phyloP scores from a whole-genome alignment of 805 yeast genomes.

The Yarrowia sp. region DNA sequence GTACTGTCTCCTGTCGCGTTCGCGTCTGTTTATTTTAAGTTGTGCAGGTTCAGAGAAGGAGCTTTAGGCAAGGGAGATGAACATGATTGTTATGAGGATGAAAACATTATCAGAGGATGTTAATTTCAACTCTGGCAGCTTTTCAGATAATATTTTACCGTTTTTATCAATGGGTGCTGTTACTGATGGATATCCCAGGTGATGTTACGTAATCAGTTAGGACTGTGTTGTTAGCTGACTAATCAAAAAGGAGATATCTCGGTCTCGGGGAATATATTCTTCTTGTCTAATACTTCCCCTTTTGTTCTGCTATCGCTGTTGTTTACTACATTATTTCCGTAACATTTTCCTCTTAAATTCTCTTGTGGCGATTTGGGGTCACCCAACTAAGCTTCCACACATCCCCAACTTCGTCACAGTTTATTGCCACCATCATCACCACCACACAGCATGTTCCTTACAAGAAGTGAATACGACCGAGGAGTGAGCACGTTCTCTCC shows the following conservation, averaged over 20 bases:
- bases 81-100: no score
- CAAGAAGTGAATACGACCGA: constrained; percentile 99
- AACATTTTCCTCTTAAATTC: background rate
- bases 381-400: constrained; percentile 1
- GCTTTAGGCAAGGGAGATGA: background rate
- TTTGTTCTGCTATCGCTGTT: background rate
- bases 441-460: constrained; percentile 68
- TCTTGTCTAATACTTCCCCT: background rate
- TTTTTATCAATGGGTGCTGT: no score
- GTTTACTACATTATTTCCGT: background rate
- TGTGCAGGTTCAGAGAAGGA: background rate
- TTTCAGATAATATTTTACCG: no score
- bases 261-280: background rate
- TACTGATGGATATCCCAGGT: no score
- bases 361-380: background rate
- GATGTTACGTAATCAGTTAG: background rate
- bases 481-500: constrained; percentile 99
- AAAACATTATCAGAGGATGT: no score
- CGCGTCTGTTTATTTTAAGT: constrained; percentile 11
- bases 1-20: constrained; percentile 12
- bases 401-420: constrained; percentile 13
- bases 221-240: background rate
- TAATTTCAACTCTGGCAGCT: no score
- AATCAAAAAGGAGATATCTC: background rate
- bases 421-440: constrained; percentile 20